Base-by-base conservation (phyloP, 176 grass and related monocot genomes). In the Carex pumila region DNA sequence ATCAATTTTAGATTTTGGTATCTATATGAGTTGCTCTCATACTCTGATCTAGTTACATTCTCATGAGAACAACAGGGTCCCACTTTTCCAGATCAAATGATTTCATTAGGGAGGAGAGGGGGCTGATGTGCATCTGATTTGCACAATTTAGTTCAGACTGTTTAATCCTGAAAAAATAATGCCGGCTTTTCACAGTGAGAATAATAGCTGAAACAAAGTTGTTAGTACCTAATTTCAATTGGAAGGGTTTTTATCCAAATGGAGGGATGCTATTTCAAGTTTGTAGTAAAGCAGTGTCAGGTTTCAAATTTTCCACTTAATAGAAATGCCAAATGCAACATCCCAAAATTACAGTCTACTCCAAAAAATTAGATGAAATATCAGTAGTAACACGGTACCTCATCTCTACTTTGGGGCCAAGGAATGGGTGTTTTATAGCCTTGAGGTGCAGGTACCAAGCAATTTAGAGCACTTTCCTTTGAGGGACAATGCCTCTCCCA, bases 361-460 rank as follows among this genome's bases (percentile, higher is more conserved):
- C 18, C 7, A 39, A 81, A 78, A 12, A 80, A 30, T 25, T 22
- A 84, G 68, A 87, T 47, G 15, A 60, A 49, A 50, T 9, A 56
- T 62, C 36, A 61, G 50, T 3, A 84, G n/a, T 59, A 45, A 15
- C 14, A 49, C 11, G 31, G 49, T 82, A 90, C 89, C 89, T 90
- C 89, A 8, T 90, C 89, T 87, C 89, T 90, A 76, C 89, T 90
- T 61, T 34, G 50, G 21, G 89, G 89, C 89, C 89, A 90, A 3
- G 89, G 89, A 85, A 90, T 90, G n/a, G 89, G 82, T 9, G 65
- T 84, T 85, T 75, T 87, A 60, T 90, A 90, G 6, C 77, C 89
- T 64, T 82, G 79, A 18, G 89, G 89, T 12, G 31, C 47, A 2
- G 89, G 89, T 56, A 90, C 59, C 68, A 87, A 71, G 47, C 89